phyloP scores from a whole-genome alignment of 345 rosid species.

The Linum lewisii region DNA sequence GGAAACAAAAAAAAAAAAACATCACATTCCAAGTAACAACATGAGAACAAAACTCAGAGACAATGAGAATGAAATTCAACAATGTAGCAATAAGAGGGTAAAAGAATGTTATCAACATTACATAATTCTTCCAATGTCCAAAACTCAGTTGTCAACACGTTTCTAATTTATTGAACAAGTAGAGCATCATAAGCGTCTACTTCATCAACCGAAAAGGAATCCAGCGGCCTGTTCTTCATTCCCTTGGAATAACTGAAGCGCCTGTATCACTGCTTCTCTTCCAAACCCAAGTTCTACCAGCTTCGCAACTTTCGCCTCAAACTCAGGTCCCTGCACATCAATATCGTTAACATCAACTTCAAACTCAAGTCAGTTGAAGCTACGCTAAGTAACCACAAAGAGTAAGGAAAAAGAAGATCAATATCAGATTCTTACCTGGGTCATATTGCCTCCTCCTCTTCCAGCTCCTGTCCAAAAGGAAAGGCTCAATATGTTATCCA shows the following conservation, averaged over 20 bases:
- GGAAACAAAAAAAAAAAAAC: too few relatives aligned
- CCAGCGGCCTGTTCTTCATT: constrained; percentile 98
- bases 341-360: background rate
- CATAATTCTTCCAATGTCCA: too few relatives aligned
- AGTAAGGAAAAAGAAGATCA: background rate
- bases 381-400: background rate
- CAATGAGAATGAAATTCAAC: too few relatives aligned
- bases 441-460: constrained; percentile 4
- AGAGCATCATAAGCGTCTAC: too few relatives aligned
- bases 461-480: constrained; percentile 24
- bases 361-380: background rate
- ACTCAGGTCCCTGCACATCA: constrained; percentile 54
- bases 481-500: background rate
- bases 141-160: background rate
- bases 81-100: too few relatives aligned
- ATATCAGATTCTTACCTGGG: constrained; percentile 32
- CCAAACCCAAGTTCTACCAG: constrained; percentile 83
- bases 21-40: too few relatives aligned
- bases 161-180: background rate
- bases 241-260: constrained; percentile 71
- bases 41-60: too few relatives aligned
- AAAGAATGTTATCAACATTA: too few relatives aligned
- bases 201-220: constrained; percentile 83
- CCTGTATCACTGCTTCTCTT: constrained; percentile 75
- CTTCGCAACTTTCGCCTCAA: constrained; percentile 82